Percentiles rank a stretch among this genome's conserved stretches.
Conservation (phyloP, 2,329 filamentous ascomycete genomes). For the Rosellinia necatrix region DNA sequence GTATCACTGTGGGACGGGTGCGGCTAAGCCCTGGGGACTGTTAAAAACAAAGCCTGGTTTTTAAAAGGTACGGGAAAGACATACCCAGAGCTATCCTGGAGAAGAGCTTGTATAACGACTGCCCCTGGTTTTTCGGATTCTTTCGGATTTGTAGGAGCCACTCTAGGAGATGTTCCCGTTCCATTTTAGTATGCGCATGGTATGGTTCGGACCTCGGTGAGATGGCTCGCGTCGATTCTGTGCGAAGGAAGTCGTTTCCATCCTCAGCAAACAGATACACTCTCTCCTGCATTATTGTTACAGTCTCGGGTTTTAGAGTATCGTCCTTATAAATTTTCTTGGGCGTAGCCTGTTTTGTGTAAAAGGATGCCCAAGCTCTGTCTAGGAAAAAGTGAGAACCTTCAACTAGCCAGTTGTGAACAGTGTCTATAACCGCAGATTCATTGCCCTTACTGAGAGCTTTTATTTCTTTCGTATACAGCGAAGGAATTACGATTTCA, state of each 20-base stretch:
- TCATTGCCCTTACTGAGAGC: constrained; percentile 37
- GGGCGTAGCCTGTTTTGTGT: constrained; percentile 43
- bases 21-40: constrained; percentile 55
- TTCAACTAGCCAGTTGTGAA: constrained; percentile 47
- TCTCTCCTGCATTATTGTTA: constrained; percentile 46
- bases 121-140: constrained; percentile 50
- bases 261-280: constrained; percentile 61
- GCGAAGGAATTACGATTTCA: constrained; percentile 55
- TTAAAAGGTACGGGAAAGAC: neutral
- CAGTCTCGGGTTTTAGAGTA: constrained; percentile 36
- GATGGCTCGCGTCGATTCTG: constrained; percentile 36
- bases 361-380: constrained; percentile 55
- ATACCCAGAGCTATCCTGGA: constrained; percentile 60
- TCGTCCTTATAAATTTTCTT: constrained; percentile 47
- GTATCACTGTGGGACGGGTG: constrained; percentile 51
- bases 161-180: constrained; percentile 51
- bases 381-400: constrained; percentile 50
- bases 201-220: constrained; percentile 34
- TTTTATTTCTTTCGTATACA: constrained; percentile 40
- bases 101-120: constrained; percentile 61
- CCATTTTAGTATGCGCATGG: constrained; percentile 35
- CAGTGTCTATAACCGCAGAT: constrained; percentile 17
- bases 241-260: constrained; percentile 48
- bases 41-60: constrained; percentile 8
- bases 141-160: constrained; percentile 55